Evolutionary conservation across 2,329 filamentous ascomycete genomes (phyloP).

Genomic region (Penicillium rolfsii): DNA sequence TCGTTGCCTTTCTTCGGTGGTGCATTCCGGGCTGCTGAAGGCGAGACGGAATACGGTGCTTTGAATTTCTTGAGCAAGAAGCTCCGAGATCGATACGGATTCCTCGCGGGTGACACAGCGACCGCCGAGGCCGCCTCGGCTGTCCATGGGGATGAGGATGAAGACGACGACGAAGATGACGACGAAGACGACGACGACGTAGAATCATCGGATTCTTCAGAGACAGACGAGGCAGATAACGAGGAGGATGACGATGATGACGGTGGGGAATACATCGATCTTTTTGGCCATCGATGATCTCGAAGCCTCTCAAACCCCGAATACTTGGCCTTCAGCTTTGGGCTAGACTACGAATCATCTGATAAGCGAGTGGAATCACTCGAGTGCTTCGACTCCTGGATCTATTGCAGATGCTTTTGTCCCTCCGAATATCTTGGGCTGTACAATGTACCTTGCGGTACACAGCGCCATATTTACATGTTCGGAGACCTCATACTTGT

Average conservation of each 20-base stretch:
- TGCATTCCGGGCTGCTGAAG: slow-evolving; percentile 23
- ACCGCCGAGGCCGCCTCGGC: slow-evolving; percentile 29
- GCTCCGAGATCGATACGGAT: slow-evolving; percentile 44
- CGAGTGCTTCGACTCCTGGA: neutral
- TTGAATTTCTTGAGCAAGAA: slow-evolving; percentile 60
- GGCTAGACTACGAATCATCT: neutral
- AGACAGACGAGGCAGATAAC: slow-evolving; percentile 46
- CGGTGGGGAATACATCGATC: slow-evolving; percentile 54
- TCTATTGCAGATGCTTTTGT: neutral
- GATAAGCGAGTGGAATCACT: neutral
- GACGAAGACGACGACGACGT: slow-evolving; percentile 30
- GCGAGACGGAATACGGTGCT: slow-evolving; percentile 54
- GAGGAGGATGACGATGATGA: slow-evolving; percentile 58
- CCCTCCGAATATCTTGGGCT: neutral
- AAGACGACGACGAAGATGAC: slow-evolving; percentile 29
- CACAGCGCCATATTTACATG: neutral
- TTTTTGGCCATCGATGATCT: slow-evolving; percentile 57
- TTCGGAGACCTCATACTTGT: neutral
- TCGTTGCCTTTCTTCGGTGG: slow-evolving; percentile 36
- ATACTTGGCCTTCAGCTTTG: neutral
- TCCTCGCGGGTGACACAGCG: slow-evolving; percentile 37
- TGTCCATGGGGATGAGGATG: slow-evolving; percentile 27
- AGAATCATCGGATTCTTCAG: slow-evolving; percentile 34
- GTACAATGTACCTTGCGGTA: neutral
- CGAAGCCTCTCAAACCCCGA: neutral